Percentiles rank a stretch among this genome's conserved stretches.
These are phyloP conservation scores for Russula emetica DNA, from an alignment of 768 basidiomycete species.

Conservation along the genomic window DNA sequence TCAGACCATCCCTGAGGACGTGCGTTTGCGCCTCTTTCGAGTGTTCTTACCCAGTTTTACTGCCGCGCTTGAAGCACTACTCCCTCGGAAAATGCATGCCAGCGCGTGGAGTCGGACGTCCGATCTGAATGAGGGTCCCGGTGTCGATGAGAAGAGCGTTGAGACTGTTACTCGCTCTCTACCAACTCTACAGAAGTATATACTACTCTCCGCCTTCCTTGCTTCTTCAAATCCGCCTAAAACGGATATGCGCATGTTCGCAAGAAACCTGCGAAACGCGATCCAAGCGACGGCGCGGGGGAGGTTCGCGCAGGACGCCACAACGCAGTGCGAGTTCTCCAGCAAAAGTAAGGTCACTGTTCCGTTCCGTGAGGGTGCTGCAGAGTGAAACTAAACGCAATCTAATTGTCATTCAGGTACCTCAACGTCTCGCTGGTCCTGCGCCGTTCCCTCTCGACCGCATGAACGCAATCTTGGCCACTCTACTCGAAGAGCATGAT, in stretches of 20 bases:
- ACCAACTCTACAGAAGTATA: slow-evolving; percentile 67
- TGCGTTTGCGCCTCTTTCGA: slow-evolving; percentile 60
- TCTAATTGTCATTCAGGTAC: slow-evolving; percentile 42
- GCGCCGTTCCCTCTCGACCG: slow-evolving; percentile 74
- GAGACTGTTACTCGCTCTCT: slow-evolving; percentile 37
- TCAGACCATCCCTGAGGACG: slow-evolving; percentile 34
- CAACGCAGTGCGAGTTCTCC: slow-evolving; percentile 27
- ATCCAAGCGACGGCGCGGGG: slow-evolving; percentile 45
- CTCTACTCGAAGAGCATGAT: slow-evolving; percentile 70
- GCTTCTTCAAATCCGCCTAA: slow-evolving; percentile 83
- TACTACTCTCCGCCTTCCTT: slow-evolving; percentile 71
- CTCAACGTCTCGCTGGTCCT: slow-evolving; percentile 79
- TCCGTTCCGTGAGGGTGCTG: no score
- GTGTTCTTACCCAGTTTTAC: slow-evolving; percentile 61
- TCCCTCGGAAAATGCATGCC: slow-evolving; percentile 65
- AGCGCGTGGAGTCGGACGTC: slow-evolving; percentile 56
- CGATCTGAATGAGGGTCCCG: slow-evolving; percentile 34
- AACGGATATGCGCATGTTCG: slow-evolving; percentile 80
- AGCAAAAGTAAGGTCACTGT: slow-evolving; percentile 30
- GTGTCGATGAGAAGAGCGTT: slow-evolving; percentile 7
- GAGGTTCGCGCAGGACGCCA: slow-evolving; percentile 33
- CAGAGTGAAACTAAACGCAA: neutral
- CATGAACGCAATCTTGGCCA: slow-evolving; percentile 73
- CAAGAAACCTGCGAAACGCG: slow-evolving; percentile 63
- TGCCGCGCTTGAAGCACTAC: slow-evolving; percentile 58